These are phyloP conservation scores for Ustilago curta DNA, from an alignment of 1,284 basidiomycete genomes.

Conservation along the genomic window DNA sequence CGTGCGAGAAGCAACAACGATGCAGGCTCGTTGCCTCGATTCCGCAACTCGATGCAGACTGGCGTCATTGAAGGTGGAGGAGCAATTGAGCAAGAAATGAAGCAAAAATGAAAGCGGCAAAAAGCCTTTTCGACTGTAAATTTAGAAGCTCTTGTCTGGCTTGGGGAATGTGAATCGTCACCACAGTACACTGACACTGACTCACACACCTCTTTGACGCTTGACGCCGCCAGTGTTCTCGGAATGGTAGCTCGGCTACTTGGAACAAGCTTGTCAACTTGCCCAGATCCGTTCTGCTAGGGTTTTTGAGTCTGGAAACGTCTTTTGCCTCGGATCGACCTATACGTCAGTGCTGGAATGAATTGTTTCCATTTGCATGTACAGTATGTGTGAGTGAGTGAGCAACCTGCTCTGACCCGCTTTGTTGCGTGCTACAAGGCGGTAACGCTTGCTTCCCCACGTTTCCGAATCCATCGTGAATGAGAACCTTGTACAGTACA, in stretches of 20 bases:
- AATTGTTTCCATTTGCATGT: not conserved
- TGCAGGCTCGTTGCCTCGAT: too few species aligned
- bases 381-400: constrained; percentile 6
- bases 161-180: not conserved
- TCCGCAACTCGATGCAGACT: constrained; percentile 16
- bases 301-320: too few species aligned
- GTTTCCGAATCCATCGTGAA: not conserved
- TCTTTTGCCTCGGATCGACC: not conserved
- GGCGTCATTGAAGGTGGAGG: constrained; percentile 43
- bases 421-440: not conserved
- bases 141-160: not conserved
- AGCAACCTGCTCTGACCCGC: not conserved
- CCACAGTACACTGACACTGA: too few species aligned
- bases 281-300: not conserved
- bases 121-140: too few species aligned
- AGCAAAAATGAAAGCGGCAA: too few species aligned
- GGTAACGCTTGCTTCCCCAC: constrained; percentile 1
- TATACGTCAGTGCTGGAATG: constrained; percentile 35
- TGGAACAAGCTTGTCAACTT: not conserved
- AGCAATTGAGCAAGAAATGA: too few species aligned
- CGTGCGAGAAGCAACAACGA: constrained; percentile 14
- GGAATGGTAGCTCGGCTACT: too few species aligned
- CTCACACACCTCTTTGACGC: too few species aligned
- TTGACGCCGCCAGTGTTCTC: too few species aligned
- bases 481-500: too few species aligned